A percentile compares a stretch with the other conserved stretches of the same genome.
phyloP scores from a whole-genome alignment of 768 basidiomycete genomes.

The Gyrodon lividus region DNA sequence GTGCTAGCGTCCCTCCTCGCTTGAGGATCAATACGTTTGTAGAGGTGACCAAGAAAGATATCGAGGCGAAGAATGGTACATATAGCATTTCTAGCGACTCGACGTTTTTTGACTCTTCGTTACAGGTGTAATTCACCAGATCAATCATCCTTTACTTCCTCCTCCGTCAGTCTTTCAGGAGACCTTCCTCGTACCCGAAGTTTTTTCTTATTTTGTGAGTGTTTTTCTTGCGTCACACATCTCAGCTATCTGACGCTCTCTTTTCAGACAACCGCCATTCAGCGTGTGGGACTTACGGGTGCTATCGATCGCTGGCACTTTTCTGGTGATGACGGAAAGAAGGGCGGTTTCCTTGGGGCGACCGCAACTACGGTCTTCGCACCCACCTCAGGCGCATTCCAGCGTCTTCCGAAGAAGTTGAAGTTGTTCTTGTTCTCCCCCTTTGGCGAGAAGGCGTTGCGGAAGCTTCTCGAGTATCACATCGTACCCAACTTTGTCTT shows the following conservation, averaged over 20 bases:
- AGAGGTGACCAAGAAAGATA: conserved; percentile 41
- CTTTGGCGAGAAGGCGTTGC: conserved; percentile 48
- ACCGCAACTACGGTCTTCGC: conserved; percentile 53
- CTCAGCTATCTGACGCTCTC: not conserved
- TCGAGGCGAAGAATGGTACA: conserved; percentile 52
- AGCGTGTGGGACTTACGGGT: conserved; percentile 46
- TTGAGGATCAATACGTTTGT: conserved; percentile 50
- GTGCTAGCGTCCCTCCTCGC: conserved; percentile 32
- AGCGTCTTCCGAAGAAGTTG: conserved; percentile 48
- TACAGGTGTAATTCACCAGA: conserved; percentile 49
- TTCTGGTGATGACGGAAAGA: conserved; percentile 34
- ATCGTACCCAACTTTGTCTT: conserved; percentile 48
- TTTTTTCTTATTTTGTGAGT: conserved; percentile 52
- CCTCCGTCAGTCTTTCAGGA: conserved; percentile 51
- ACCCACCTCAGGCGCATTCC: conserved; percentile 50
- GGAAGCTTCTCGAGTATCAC: conserved; percentile 59
- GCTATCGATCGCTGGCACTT: conserved; percentile 47
- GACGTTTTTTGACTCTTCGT: not conserved
- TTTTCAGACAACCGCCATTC: conserved; percentile 53
- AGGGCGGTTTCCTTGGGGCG: conserved; percentile 43
- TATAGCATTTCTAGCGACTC: not conserved
- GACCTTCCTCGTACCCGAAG: conserved; percentile 40
- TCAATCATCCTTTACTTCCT: conserved; percentile 55
- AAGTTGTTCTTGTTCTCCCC: conserved; percentile 59
- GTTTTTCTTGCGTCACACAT: not conserved